Evolutionary conservation across 768 basidiomycete genomes (phyloP), one percentile per base, ranked within the genome.

Genomic region (Obba rivulosa): DNA sequence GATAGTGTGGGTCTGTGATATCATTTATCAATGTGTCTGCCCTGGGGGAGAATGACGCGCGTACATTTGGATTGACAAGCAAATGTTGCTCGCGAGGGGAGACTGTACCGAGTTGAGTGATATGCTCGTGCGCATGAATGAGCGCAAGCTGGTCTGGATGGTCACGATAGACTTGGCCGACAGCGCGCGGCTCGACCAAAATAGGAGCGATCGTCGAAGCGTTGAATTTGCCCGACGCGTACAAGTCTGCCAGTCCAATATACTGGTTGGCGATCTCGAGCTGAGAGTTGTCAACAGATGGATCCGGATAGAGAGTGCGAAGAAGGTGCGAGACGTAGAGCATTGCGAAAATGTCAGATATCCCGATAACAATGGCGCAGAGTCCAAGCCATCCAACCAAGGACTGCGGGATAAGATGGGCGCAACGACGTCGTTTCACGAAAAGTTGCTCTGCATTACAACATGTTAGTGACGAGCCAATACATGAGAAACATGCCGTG

Each of bases 211-310:
- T 17, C 39, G 21, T 23, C 11, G 51, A 43, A 13, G 37, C 16
- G 25, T 52, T 47, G 36, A 52, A 20, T 18, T 8, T 18, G 9
- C 46, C 46, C 16, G 46, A 44, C 11, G n/a, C 35, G 31, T 52
- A 52, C 18, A 52, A 37, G 36, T 47, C 46, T 21, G 43, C 34
- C 11, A 52, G 42, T 17, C 51, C 51, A 28, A 52, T 44, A 42
- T 52, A 52, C 18, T 46, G 51, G 21, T 43, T 46, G 10, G 51
- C 51, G 31, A 43, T 47, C 37, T 52, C 46, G 42, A 52, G 51
- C 23, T 44, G 43, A 7, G 28, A 31, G 13, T 7, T 5, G 28
- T 31, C 28, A 5, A 13, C 7, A 31, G 13, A 7, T 7, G 28
- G 13, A 28, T 22, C 34, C 35, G 28, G 35, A 42, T 47, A 52